Conservation (phyloP, 306 rosid genomes). For the Adenanthera pavonina region DNA sequence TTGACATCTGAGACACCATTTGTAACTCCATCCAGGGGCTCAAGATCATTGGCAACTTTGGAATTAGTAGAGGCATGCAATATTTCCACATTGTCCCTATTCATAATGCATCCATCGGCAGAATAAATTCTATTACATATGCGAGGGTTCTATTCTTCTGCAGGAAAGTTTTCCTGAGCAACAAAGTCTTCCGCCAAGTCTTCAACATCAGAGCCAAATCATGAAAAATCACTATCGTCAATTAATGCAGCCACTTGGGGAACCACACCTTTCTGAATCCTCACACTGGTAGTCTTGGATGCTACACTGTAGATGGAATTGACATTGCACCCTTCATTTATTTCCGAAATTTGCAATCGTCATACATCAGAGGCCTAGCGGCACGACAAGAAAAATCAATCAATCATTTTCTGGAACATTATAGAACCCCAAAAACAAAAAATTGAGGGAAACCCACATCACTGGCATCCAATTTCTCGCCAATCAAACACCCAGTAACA, state of each 20-base stretch:
- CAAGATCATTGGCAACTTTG: conserved; percentile 31
- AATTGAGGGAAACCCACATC: not conserved
- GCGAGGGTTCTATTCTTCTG: conserved; percentile 31
- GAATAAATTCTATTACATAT: conserved; percentile 10
- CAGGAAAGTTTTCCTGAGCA: conserved; percentile 66
- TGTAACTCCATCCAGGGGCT: conserved; percentile 31
- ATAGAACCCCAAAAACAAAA: not conserved
- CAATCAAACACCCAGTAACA: conserved; percentile 1
- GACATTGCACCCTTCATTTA: conserved; percentile 50
- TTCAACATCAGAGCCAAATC: conserved; percentile 85
- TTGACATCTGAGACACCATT: conserved; percentile 30
- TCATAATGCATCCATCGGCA: conserved; percentile 35
- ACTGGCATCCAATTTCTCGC: conserved; percentile 9
- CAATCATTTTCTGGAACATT: not conserved
- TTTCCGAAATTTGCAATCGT: conserved; percentile 55
- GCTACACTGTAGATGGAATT: conserved; percentile 62
- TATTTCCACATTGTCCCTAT: conserved; percentile 27
- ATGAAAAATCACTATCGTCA: conserved; percentile 70
- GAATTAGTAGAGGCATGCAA: conserved; percentile 35
- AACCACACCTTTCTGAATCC: conserved; percentile 80
- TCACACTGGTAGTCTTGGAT: conserved; percentile 61
- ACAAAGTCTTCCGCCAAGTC: conserved; percentile 95
- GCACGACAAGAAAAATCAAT: conserved; percentile 13
- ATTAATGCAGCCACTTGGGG: conserved; percentile 87
- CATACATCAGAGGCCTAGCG: conserved; percentile 93